Base-by-base conservation (phyloP, 305 asterid species). In the Vinca major region DNA sequence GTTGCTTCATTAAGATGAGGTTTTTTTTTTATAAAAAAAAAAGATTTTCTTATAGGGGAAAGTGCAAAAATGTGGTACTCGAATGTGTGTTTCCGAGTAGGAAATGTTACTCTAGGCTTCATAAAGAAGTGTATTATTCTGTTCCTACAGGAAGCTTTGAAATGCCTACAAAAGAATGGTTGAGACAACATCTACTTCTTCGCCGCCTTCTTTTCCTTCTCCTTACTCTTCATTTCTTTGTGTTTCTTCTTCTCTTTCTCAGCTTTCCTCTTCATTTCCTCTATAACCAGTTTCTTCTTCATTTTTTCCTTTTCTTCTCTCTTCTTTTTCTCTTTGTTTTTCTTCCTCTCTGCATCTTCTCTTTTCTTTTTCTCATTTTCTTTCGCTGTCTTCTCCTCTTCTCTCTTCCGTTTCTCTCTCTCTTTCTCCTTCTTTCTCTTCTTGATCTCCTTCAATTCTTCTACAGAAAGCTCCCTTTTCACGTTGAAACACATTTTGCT, bases 401-500 rank as follows among this genome's bases (percentile, higher is more conserved):
- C 41, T 33, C 52, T 53, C 26, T 10, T 66, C 44, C 39, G 49
- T 19, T 48, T 53, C 52, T 54, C 65, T 51, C 13, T 57, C 1
- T 20, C 33, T 54, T 79, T 65, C 16, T 53, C 56, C 33, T 68
- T 64, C 70, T 40, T 48, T 66, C 43, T 72, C 77, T 70, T 71
- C 80, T 69, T 72, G 4, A 20, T 60, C 77, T 75, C 73, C 51
- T 72, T 74, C 52, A 79, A 16, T 57, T 72, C 80, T 20, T 72
- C 80, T 48, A 66, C 70, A 0, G 71, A 64, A 7, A 75, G 55
- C 36, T 79, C 71, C 37, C 36, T 65, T 53, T 61, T 75, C 53
- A 79, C 45, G n/a, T 9, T 75, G 71, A 79, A 79, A 53, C 82
- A 79, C 82, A 75, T 75, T 19, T 63, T 68, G 33, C 4, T 2